Evolutionary conservation across 306 rosid species (phyloP).

Genomic region (Glycine latifolia): DNA sequence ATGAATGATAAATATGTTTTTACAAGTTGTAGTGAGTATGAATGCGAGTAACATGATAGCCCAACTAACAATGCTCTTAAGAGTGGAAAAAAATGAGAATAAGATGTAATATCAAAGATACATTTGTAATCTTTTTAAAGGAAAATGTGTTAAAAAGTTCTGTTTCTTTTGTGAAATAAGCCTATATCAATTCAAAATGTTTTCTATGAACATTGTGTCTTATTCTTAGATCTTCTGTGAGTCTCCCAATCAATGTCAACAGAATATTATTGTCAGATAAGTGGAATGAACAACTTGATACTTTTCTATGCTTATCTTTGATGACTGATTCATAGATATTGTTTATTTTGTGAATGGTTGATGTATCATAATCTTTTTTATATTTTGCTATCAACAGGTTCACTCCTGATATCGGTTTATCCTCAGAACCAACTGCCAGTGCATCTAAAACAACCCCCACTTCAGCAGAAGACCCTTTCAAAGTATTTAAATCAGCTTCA

Average conservation of each 20-base stretch:
- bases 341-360: conserved; percentile 37
- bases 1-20: background rate
- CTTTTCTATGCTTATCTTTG: background rate
- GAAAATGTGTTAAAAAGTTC: background rate
- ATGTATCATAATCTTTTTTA: conserved; percentile 33
- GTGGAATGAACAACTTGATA: conserved; percentile 20
- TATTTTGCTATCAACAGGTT: conserved; percentile 65
- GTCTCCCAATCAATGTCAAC: background rate
- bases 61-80: conserved; percentile 4
- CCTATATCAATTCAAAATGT: conserved; percentile 35
- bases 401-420: conserved; percentile 64
- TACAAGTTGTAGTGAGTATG: background rate
- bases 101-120: background rate
- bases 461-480: conserved; percentile 71
- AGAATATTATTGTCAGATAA: background rate
- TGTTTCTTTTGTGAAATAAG: conserved; percentile 14
- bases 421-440: conserved; percentile 64
- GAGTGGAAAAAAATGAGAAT: conserved; percentile 10
- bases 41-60: background rate
- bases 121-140: background rate
- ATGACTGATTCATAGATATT: conserved; percentile 32
- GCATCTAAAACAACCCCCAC: conserved; percentile 65
- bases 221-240: conserved; percentile 15
- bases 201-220: conserved; percentile 1
- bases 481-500: conserved; percentile 63